Evolutionary conservation across 140 eudicot genomes (phyloP).

Genomic region (Stevia rebaudiana): DNA sequence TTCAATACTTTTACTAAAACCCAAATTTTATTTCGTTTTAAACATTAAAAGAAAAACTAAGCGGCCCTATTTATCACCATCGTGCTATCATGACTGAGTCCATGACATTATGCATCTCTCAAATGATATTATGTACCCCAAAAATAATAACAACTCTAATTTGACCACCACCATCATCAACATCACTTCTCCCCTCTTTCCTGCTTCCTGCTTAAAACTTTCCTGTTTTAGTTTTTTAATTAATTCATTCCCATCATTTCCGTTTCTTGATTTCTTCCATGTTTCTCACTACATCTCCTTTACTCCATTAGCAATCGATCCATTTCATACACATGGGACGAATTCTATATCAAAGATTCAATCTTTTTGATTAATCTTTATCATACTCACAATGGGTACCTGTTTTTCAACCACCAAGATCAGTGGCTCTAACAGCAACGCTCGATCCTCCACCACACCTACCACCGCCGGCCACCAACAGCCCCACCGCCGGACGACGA

Average conservation of each 20-base stretch:
- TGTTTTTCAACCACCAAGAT: constrained; percentile 37
- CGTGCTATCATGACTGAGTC: too few relatives aligned
- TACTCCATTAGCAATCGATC: background rate
- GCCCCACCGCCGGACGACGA: constrained; percentile 10
- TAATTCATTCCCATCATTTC: constrained; percentile 22
- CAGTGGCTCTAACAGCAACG: constrained; percentile 37
- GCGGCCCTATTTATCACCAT: too few relatives aligned
- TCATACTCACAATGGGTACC: constrained; percentile 27
- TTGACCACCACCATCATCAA: constrained; percentile 24
- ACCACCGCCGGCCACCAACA: too few relatives aligned
- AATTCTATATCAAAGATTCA: constrained; percentile 8
- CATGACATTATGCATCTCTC: too few relatives aligned
- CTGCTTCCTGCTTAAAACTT: constrained; percentile 31
- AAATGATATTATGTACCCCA: too few relatives aligned
- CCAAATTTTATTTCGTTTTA: too few relatives aligned
- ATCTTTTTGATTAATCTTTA: background rate
- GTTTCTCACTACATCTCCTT: constrained; percentile 10
- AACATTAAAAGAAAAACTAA: too few relatives aligned
- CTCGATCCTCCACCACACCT: background rate
- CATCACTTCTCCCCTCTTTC: constrained; percentile 34
- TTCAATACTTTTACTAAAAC: too few relatives aligned
- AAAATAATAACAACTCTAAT: too few relatives aligned
- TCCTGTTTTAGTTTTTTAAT: constrained; percentile 15
- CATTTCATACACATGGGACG: constrained; percentile 11
- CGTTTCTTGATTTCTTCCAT: constrained; percentile 25